Base-by-base conservation (phyloP, 805 yeast genomes). In the Tanozyma kutaoensis region DNA sequence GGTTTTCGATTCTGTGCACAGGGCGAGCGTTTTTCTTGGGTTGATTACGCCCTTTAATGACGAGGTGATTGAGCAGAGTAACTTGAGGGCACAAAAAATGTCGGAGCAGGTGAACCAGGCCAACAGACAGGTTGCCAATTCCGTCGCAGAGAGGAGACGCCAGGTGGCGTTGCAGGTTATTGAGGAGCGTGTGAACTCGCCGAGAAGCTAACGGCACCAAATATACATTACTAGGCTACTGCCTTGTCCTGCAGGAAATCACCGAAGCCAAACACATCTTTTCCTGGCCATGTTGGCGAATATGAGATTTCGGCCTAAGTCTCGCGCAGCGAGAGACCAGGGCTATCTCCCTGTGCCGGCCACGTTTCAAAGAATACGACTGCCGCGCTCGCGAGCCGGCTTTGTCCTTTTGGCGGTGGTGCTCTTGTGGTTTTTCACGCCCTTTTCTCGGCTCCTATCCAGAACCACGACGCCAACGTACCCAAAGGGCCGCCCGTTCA, bases 131-230 rank as follows among this genome's bases (percentile, higher is more conserved):
- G 55, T 55, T 8, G 60, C 63, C 20, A 53, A 53, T 32, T 53
- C 62, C 1, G 76, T 67, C 3, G 82, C 81, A 13, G 86, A 78
- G 40, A 66, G 88, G 49, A 69, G 86, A 50, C 68, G 81, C 52
- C 82, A 75, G 44, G 72, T 77, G 23, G 88, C 88, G 1, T 51
- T 78, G 31, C 78, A 76, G 44, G 81, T 77, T 12, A 56, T 78
- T 26, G 84, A 77, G 41, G 82, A 77, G 35, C 58, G 79, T 39
- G 66, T 69, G 26, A 48, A 41, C 33, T n/a, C n/a, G n/a, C n/a
- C n/a, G n/a, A n/a, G n/a, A n/a, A n/a, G n/a, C n/a, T n/a, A n/a
- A n/a, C n/a, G n/a, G n/a, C n/a, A n/a, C n/a, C n/a, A n/a, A n/a
- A n/a, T n/a, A n/a, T n/a, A n/a, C n/a, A n/a, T n/a, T n/a, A n/a